Evolutionary conservation across 768 basidiomycete genomes (phyloP).

Genomic region (Arthromyces matolae): DNA sequence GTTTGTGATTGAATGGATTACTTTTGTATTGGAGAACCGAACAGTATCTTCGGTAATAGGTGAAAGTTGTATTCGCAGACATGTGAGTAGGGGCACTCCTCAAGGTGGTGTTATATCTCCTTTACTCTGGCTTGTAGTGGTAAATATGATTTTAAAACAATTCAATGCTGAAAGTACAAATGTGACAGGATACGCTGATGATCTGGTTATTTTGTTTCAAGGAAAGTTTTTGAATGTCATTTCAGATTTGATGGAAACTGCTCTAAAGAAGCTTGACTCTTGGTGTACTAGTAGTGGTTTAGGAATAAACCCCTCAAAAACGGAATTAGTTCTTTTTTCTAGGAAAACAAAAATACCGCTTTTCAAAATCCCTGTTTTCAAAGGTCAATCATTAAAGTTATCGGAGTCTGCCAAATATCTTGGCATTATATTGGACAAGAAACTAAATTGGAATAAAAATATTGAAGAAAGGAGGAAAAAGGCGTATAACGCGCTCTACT

Average conservation of each 20-base stretch:
- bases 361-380: not conserved
- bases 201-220: not conserved
- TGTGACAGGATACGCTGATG: not conserved
- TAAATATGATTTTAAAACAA: not conserved
- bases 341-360: not conserved
- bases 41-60: not conserved
- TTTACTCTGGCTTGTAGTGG: not conserved
- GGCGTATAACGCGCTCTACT: not conserved
- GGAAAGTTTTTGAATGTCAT: not conserved
- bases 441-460: not conserved
- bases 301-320: not conserved
- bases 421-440: not conserved
- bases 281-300: not conserved
- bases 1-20: not conserved
- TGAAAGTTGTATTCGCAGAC: not conserved
- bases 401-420: not conserved
- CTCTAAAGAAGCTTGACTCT: not conserved
- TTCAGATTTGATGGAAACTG: not conserved
- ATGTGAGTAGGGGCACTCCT: not conserved
- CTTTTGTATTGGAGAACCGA: not conserved
- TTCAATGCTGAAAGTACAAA: not conserved
- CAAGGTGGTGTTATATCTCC: not conserved
- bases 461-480: not conserved
- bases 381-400: not conserved
- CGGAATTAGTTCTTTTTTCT: not conserved